Evolutionary conservation across 257 asterid species (phyloP).

Genomic region (Solanum pennellii): DNA sequence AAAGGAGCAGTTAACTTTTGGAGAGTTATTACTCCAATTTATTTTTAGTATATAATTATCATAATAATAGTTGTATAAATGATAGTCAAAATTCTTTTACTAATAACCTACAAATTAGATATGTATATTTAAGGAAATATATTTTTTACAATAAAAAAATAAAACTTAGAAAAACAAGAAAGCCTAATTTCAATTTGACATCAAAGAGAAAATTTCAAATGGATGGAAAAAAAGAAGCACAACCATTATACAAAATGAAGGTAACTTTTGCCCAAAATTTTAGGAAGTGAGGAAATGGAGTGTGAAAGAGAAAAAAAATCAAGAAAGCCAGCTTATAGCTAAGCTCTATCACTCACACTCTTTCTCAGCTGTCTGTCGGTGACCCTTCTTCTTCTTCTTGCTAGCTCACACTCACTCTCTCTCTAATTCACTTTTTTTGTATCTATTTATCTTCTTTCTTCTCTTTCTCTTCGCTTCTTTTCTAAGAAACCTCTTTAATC

Average conservation of each 20-base stretch:
- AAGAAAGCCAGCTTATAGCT: neutral
- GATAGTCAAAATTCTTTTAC: neutral
- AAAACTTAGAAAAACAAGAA: neutral
- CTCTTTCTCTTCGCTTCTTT: neutral
- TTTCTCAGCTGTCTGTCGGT: conserved; percentile 5
- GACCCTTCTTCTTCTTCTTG: neutral
- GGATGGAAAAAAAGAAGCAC: neutral
- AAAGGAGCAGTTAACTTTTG: neutral
- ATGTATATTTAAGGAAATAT: neutral
- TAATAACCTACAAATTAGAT: neutral
- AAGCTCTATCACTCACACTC: neutral
- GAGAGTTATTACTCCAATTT: neutral
- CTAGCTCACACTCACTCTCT: neutral
- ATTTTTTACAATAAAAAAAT: neutral
- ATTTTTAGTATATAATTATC: neutral
- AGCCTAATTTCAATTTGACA: neutral
- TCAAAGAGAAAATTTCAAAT: neutral
- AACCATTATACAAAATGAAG: neutral
- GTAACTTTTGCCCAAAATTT: neutral
- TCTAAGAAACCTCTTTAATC: neutral
- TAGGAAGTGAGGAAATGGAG: neutral
- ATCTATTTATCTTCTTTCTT: neutral
- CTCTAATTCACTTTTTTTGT: neutral
- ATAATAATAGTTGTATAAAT: neutral
- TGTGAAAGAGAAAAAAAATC: neutral